Conservation (phyloP, 1,284 basidiomycete genomes). For the Ustilago nuda region DNA sequence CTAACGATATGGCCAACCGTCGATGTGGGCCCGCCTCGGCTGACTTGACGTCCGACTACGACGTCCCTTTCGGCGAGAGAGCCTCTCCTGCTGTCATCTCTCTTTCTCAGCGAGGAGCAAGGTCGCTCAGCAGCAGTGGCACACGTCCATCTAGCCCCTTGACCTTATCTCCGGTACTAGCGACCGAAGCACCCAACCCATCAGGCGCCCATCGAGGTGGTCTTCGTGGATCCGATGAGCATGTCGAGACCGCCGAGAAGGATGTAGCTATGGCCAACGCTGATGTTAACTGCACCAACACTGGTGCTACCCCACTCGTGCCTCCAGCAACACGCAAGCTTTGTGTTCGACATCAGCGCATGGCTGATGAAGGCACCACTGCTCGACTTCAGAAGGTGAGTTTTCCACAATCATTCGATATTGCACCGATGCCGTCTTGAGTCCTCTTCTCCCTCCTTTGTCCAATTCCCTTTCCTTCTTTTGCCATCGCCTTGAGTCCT, state of each 20-base stretch:
- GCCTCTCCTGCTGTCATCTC: constrained; percentile 51
- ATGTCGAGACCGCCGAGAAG: constrained; percentile 31
- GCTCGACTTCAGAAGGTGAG: constrained; percentile 90
- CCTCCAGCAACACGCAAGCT: constrained; percentile 73
- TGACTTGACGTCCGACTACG: constrained; percentile 28
- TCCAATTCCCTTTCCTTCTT: constrained; percentile 4
- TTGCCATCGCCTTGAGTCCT: constrained; percentile 10
- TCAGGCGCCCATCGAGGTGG: constrained; percentile 50
- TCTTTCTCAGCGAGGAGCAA: constrained; percentile 34
- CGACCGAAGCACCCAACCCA: constrained; percentile 26
- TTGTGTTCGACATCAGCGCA: constrained; percentile 91
- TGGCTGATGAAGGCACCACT: constrained; percentile 96
- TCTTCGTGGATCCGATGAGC: constrained; percentile 50
- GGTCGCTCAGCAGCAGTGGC: constrained; percentile 29
- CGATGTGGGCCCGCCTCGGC: constrained; percentile 26
- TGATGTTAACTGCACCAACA: constrained; percentile 17
- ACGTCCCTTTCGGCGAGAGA: constrained; percentile 48
- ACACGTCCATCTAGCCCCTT: constrained; percentile 32
- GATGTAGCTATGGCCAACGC: constrained; percentile 21
- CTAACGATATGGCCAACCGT: constrained; percentile 34
- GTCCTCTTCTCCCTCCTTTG: constrained; percentile 1
- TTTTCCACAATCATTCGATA: constrained; percentile 15
- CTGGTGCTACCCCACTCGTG: constrained; percentile 41
- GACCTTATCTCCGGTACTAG: constrained; percentile 24
- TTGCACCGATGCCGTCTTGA: constrained; percentile 1